Evolutionary conservation across 345 rosid genomes (phyloP).

Genomic region (Geranium rotundifolium): DNA sequence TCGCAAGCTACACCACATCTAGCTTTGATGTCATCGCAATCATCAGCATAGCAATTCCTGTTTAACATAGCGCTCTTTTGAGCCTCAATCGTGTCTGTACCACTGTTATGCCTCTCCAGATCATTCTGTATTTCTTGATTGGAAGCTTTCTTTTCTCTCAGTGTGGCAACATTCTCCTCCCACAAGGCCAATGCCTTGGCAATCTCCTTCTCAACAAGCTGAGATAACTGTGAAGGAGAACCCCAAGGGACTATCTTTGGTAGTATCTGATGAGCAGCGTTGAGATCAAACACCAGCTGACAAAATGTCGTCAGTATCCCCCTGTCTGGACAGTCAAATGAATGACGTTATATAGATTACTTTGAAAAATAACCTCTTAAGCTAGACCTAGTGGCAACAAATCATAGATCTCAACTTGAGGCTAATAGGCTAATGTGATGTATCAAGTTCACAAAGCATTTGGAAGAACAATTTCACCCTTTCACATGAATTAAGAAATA

Average conservation of each 20-base stretch:
- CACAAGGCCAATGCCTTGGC: conserved; percentile 27
- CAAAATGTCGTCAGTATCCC: conserved; percentile 12
- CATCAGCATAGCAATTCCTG: conserved; percentile 38
- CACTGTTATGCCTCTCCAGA: conserved; percentile 23
- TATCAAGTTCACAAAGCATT: neutral
- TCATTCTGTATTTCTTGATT: conserved; percentile 22
- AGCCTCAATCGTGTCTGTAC: conserved; percentile 34
- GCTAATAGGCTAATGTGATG: neutral
- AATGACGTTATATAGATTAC: conserved; percentile 1
- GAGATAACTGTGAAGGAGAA: conserved; percentile 67
- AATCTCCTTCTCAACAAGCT: conserved; percentile 64
- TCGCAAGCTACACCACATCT: conserved; percentile 18
- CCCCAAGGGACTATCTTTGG: conserved; percentile 58
- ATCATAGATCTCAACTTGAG: neutral
- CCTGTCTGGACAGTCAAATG: conserved; percentile 28
- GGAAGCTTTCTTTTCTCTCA: conserved; percentile 32
- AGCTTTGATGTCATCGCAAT: conserved; percentile 31
- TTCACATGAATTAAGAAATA: too few relatives aligned
- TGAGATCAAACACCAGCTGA: conserved; percentile 40
- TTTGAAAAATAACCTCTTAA: neutral
- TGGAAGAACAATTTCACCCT: neutral
- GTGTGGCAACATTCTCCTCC: conserved; percentile 29
- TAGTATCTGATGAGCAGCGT: conserved; percentile 43
- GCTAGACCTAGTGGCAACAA: neutral
- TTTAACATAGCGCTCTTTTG: conserved; percentile 73